These are phyloP conservation scores for Ciborinia camelliae DNA, from an alignment of 2,329 filamentous ascomycete genomes.

Conservation along the genomic window DNA sequence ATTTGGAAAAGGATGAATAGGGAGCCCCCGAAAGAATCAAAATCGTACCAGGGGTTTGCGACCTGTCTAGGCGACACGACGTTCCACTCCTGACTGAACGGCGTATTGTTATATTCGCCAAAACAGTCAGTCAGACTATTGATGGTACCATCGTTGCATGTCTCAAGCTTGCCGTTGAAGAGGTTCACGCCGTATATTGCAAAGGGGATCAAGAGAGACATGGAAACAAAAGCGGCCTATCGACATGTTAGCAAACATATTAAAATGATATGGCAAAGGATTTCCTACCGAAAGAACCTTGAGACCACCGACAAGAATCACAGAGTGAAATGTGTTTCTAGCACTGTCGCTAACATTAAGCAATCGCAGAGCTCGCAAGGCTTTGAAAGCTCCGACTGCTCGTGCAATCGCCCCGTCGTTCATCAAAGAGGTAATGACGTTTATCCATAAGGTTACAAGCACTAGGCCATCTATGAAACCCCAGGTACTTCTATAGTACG, in stretches of 20 bases:
- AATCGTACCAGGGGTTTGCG: constrained; percentile 80
- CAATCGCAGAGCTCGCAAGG: constrained; percentile 81
- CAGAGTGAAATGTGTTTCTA: constrained; percentile 91
- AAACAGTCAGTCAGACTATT: constrained; percentile 70
- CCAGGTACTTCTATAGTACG: constrained; percentile 95
- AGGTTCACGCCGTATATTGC: constrained; percentile 94
- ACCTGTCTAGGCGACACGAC: constrained; percentile 80
- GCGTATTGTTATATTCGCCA: constrained; percentile 73
- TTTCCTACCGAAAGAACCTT: constrained; percentile 63
- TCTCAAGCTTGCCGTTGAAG: constrained; percentile 76
- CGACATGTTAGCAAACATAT: constrained; percentile 29
- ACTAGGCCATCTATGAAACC: constrained; percentile 93
- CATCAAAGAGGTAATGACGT: constrained; percentile 77
- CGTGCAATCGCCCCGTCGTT: constrained; percentile 82
- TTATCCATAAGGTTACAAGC: constrained; percentile 90
- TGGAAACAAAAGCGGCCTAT: constrained; percentile 76
- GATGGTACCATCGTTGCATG: constrained; percentile 73
- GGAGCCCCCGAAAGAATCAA: constrained; percentile 91
- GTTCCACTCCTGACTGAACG: constrained; percentile 71
- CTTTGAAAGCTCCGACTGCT: constrained; percentile 95
- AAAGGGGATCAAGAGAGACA: constrained; percentile 92
- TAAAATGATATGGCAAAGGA: neutral
- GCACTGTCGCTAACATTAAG: constrained; percentile 96
- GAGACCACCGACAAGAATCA: constrained; percentile 91
- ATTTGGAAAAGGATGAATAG: constrained; percentile 98